These are phyloP conservation scores for Elymus sibiricus DNA, from an alignment of 176 grass and related monocot genomes.

Conservation along the genomic window DNA sequence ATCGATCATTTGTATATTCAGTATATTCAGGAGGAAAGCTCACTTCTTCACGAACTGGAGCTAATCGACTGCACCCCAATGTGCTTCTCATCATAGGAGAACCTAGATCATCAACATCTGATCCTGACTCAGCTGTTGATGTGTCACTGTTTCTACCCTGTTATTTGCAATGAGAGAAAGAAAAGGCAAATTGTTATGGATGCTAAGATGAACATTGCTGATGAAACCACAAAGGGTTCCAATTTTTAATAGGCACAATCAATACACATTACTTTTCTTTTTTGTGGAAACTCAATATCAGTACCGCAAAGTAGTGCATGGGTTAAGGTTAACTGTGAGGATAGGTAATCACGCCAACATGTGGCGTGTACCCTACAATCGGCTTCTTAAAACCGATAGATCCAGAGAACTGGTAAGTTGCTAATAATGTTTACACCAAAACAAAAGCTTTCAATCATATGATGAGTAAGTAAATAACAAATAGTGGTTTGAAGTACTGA, in stretches of 20 bases:
- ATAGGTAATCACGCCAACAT: background rate
- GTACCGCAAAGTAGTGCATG: background rate
- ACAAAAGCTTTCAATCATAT: background rate
- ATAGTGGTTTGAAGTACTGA: background rate
- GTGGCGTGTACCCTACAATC: background rate
- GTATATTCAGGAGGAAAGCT: background rate
- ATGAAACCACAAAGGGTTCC: background rate
- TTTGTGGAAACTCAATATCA: too few species aligned
- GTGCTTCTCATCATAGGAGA: constrained; percentile 62
- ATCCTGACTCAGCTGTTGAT: constrained; percentile 82
- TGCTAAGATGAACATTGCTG: background rate
- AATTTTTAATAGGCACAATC: too few species aligned
- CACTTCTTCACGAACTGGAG: constrained; percentile 93
- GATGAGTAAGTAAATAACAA: background rate
- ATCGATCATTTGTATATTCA: background rate
- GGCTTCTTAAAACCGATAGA: background rate
- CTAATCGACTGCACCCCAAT: constrained; percentile 59
- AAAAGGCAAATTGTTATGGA: background rate
- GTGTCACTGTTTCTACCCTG: constrained; percentile 86
- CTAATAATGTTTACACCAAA: background rate
- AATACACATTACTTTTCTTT: too few species aligned
- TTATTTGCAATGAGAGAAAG: constrained; percentile 1
- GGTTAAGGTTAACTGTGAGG: background rate
- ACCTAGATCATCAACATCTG: constrained; percentile 79
- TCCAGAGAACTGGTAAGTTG: background rate